Base-by-base conservation (phyloP, 2,329 filamentous ascomycete genomes). In the Calycina herbarum region DNA sequence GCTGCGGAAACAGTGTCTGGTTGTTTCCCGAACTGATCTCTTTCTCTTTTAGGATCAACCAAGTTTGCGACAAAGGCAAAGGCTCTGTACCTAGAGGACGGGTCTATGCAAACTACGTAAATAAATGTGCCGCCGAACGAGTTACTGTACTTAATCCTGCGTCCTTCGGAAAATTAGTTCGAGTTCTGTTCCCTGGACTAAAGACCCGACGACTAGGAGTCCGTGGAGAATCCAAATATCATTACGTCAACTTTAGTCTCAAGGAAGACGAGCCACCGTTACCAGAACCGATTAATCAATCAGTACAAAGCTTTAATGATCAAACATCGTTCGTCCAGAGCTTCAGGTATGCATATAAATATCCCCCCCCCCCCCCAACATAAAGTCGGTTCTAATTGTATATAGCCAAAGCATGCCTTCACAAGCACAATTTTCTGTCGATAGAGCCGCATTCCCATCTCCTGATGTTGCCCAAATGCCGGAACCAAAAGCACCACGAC, bases 211-310 rank as follows among this genome's bases (percentile, higher is more conserved):
- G 95, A 69, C 83, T 99, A 13, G 95, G 95, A 68, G 94, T 98
- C 58, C 88, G 95, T 62, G 95, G 95, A 69, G 94, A 98, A 80
- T 99, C 95, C 15, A 99, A 99, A 77, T 99, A 99, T 77, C 95
- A 99, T 78, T 99, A 99, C 74, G 87, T 89, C 58, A 88, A 89
- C 74, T 90, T 90, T 72, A 81, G 81, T 13, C 78, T 89, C 61
- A 78, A 81, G 54, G 86, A 89, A 61, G 86, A 89, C 65, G 74
- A 76, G 59, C 73, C 75, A 60, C 72, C 74, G 45, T 62, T 75
- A 59, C 68, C 70, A 15, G 72, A 73, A 54, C 48, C 48, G 0
- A 78, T 80, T 51, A 77, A 78, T 3, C 81, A 81, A 24, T 77
- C 81, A 17, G 76, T 81, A 3, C 77, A 82, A 27, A 80, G 82